A percentile compares a stretch with the other conserved stretches of the same genome.
Evolutionary conservation across 2,329 filamentous ascomycete genomes (phyloP).

Genomic region (Sporothrix schenckii): DNA sequence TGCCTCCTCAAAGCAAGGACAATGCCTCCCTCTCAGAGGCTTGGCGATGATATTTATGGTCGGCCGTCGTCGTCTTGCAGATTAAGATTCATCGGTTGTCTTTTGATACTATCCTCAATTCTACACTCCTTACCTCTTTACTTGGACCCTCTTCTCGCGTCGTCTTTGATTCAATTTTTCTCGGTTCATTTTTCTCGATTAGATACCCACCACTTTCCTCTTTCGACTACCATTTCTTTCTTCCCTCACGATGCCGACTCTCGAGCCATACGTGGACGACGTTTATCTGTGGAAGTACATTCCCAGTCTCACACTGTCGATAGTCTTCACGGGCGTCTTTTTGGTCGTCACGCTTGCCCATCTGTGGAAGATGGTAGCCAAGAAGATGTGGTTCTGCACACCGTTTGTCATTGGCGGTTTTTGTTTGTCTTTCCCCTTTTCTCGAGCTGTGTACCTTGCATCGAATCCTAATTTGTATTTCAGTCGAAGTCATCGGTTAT

Average conservation of each 20-base stretch:
- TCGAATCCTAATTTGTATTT: neutral
- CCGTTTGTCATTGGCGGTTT: slow-evolving; percentile 28
- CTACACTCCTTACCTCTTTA: neutral
- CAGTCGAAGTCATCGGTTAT: slow-evolving; percentile 31
- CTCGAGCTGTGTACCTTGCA: too few species aligned
- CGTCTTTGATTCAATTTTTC: neutral
- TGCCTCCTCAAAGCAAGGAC: neutral
- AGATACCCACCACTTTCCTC: neutral
- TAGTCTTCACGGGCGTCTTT: slow-evolving; percentile 27
- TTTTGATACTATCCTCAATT: neutral
- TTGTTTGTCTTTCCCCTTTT: neutral
- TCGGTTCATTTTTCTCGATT: too few species aligned
- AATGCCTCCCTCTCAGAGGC: neutral
- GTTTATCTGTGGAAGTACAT: slow-evolving; percentile 30
- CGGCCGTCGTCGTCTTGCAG: neutral
- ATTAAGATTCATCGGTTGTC: neutral
- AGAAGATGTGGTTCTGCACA: slow-evolving; percentile 28
- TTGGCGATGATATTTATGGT: slow-evolving; percentile 17
- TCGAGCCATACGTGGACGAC: neutral
- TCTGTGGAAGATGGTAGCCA: slow-evolving; percentile 16
- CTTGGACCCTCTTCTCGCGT: neutral
- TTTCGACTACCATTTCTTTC: neutral
- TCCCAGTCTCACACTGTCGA: slow-evolving; percentile 25
- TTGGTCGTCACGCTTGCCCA: slow-evolving; percentile 5
- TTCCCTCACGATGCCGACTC: slow-evolving; percentile 24